Conservation (phyloP, 176 grass and related monocot species). For the Bolboschoenus planiculmis region DNA sequence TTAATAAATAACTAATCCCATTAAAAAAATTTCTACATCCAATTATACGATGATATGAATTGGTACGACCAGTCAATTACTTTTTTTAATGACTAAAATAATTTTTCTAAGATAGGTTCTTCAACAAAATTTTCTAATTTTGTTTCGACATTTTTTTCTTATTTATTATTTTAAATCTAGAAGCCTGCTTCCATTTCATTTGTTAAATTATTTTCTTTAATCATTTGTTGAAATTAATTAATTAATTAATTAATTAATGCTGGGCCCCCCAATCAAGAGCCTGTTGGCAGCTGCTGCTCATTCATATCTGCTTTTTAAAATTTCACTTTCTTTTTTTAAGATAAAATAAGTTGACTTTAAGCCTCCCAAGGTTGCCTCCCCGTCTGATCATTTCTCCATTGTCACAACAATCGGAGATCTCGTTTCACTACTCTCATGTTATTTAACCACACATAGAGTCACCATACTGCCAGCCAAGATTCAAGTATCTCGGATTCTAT, state of each 20-base stretch:
- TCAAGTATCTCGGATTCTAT: background rate
- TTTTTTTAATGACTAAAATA: no score
- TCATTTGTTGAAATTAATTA: slow-evolving; percentile 21
- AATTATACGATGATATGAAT: no score
- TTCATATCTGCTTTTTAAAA: background rate
- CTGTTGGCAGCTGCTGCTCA: slow-evolving; percentile 1
- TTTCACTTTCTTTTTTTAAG: background rate
- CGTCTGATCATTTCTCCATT: background rate
- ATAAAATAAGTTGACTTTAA: slow-evolving; percentile 7
- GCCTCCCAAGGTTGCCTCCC: background rate
- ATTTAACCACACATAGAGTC: background rate
- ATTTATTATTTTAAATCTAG: background rate
- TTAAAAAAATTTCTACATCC: no score
- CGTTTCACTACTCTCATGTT: background rate
- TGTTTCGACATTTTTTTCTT: background rate
- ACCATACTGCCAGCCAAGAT: background rate
- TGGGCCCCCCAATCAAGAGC: background rate
- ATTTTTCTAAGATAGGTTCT: background rate
- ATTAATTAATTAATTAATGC: background rate
- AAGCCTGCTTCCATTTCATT: background rate
- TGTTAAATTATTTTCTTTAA: background rate
- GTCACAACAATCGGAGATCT: background rate
- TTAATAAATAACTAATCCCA: no score
- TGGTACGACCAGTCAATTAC: no score
- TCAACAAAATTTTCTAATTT: background rate